Evolutionary conservation across 108 stramenopile species (phyloP).

Genomic region (Schizochytrium sp.): DNA sequence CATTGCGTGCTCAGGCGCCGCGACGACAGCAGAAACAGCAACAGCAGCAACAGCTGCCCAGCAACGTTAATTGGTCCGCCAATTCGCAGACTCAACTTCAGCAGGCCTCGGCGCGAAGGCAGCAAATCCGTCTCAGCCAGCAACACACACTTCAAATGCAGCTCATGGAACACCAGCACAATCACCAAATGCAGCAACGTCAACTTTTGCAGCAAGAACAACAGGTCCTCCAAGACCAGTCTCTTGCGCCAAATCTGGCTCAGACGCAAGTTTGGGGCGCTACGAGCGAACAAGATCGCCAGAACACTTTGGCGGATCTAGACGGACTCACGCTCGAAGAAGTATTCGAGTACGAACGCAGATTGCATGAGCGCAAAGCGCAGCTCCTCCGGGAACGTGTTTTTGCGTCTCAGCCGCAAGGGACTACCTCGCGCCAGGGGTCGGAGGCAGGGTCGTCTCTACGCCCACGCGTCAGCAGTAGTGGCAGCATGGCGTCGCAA

Average conservation of each 20-base stretch:
- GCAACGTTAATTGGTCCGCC: background rate
- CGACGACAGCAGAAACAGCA: background rate
- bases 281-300: background rate
- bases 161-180: background rate
- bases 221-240: too few species aligned
- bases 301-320: background rate
- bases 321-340: background rate
- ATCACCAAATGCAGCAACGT: background rate
- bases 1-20: background rate
- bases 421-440: background rate
- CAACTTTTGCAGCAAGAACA: background rate
- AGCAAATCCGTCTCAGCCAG: background rate
- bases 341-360: background rate
- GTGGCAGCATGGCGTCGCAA: background rate
- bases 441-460: background rate
- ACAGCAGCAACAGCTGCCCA: background rate
- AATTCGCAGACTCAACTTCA: background rate
- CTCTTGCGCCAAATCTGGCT: too few species aligned
- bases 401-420: background rate
- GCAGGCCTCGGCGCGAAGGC: background rate
- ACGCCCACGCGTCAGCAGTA: background rate
- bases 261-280: too few species aligned
- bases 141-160: background rate
- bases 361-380: background rate
- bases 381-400: conserved; percentile 5